phyloP scores from a whole-genome alignment of 2,329 filamentous ascomycete genomes.

The Fusarium verrucosum region DNA sequence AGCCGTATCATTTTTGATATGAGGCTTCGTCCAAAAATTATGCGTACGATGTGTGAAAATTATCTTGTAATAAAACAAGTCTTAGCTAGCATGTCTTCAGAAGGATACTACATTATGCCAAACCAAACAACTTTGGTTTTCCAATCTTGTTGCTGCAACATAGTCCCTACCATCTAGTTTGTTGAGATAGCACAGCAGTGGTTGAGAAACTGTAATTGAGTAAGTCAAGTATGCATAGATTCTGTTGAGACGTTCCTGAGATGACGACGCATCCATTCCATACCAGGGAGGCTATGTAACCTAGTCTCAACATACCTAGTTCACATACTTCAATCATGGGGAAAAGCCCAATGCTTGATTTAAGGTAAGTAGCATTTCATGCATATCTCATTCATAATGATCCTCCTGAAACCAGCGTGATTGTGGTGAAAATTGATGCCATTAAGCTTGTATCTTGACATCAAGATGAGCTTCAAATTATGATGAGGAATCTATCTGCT shows the following conservation, averaged over 20 bases:
- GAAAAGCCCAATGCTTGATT: neutral
- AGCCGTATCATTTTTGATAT: too few species aligned
- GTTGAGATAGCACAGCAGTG: constrained; percentile 1
- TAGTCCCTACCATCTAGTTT: neutral
- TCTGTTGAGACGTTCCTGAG: constrained; percentile 18
- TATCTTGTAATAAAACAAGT: too few species aligned
- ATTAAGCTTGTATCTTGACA: neutral
- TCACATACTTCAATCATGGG: neutral
- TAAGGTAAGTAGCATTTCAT: neutral
- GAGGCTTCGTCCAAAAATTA: neutral
- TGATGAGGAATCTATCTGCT: neutral
- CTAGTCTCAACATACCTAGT: neutral
- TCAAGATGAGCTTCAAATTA: neutral
- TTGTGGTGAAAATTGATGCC: neutral
- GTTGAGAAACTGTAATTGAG: constrained; percentile 2
- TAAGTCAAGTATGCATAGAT: neutral
- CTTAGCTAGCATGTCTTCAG: neutral
- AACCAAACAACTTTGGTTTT: neutral
- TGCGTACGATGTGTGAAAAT: neutral
- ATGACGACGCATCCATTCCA: neutral
- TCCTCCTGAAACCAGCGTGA: neutral
- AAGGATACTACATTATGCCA: neutral
- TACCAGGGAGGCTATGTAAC: neutral
- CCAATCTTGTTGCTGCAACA: neutral
- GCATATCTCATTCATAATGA: neutral